Base-by-base conservation (phyloP, 2,329 filamentous ascomycete species). In the Colletotrichum scovillei region DNA sequence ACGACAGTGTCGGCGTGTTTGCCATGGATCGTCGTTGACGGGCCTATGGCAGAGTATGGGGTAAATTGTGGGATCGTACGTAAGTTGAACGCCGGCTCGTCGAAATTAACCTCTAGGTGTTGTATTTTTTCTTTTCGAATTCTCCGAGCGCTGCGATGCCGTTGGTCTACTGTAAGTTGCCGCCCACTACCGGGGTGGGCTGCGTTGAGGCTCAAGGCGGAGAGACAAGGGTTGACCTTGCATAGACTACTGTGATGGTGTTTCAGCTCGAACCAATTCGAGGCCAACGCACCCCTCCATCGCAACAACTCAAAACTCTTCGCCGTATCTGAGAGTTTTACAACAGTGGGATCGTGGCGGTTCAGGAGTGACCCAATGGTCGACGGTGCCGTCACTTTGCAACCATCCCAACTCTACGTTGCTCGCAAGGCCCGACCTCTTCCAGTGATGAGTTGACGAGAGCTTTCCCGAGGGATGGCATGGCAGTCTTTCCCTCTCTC, bases 241-340 rank as follows among this genome's bases (percentile, higher is more conserved):
- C 55, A 74, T 73, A 42, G 56, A 69, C 35, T 63, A 66, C 30
- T 28, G 26, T 60, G 9, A 28, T 28, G 69, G 30, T 49, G 75
- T 74, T 69, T 74, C 73, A 74, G 64, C 67, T 74, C 57, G 38
- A 65, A 59, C 72, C 63, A 72, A 67, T 58, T 68, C 57, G 63
- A 72, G 72, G 57, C 38, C 72, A 67, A 60, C 56, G 52, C 72
- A 49, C 46, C 62, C 68, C 63, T 68, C 69, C 72, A 72, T 74
- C 69, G 63, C 72, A 72, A 63, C 62, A 67, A 74, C 67, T 72
- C 72, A 72, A 73, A 74, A 67, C 62, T 52, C 24, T 73, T 60
- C 49, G 49, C 67, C 28, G 70, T 57, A 66, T 49, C 35, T 62
- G 70, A 70, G 60, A 59, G 67, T 70, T 70, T 70, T 70, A 55